A percentile compares a stretch with the other conserved stretches of the same genome.
Evolutionary conservation across 495 filamentous ascomycete species (phyloP).

Genomic region (Tuber aestivum): DNA sequence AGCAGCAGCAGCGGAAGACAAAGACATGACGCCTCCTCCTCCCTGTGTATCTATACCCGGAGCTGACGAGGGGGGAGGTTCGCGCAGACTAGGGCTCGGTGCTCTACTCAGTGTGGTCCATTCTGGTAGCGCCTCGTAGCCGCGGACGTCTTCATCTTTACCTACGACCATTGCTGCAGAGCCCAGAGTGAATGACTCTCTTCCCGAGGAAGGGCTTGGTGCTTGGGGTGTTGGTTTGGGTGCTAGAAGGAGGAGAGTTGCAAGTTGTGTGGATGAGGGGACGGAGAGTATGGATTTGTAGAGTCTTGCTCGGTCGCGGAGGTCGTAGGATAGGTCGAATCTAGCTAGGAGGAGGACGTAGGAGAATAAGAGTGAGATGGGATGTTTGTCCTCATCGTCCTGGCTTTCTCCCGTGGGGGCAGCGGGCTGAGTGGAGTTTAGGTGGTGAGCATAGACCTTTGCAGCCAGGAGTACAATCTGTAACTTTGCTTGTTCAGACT

Average conservation of each 20-base stretch:
- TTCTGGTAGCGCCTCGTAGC: constrained; percentile 70
- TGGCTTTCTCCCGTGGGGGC: constrained; percentile 6
- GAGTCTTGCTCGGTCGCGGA: constrained; percentile 80
- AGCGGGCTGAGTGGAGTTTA: constrained; percentile 52
- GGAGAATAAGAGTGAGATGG: constrained; percentile 69
- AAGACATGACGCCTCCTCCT: constrained; percentile 27
- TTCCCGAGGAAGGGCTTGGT: constrained; percentile 73
- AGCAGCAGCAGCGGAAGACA: constrained; percentile 53
- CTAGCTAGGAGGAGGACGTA: constrained; percentile 79
- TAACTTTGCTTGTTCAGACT: constrained; percentile 76
- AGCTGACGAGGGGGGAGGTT: constrained; percentile 40
- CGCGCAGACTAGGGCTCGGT: constrained; percentile 68
- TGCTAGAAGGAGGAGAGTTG: constrained; percentile 80
- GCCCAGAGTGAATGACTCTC: constrained; percentile 69
- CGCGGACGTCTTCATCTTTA: constrained; percentile 60
- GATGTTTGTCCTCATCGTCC: constrained; percentile 48
- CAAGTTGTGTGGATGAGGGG: constrained; percentile 72
- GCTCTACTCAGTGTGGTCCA: constrained; percentile 80
- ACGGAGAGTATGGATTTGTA: constrained; percentile 76
- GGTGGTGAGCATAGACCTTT: constrained; percentile 85
- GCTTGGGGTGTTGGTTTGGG: constrained; percentile 89
- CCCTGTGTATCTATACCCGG: constrained; percentile 43
- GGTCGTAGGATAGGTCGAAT: constrained; percentile 90
- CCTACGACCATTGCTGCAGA: constrained; percentile 80
- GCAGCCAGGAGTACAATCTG: constrained; percentile 89